A percentile compares a stretch with the other conserved stretches of the same genome.
phyloP scores from a whole-genome alignment of 495 filamentous ascomycete species.

The Penicillium antarcticum region DNA sequence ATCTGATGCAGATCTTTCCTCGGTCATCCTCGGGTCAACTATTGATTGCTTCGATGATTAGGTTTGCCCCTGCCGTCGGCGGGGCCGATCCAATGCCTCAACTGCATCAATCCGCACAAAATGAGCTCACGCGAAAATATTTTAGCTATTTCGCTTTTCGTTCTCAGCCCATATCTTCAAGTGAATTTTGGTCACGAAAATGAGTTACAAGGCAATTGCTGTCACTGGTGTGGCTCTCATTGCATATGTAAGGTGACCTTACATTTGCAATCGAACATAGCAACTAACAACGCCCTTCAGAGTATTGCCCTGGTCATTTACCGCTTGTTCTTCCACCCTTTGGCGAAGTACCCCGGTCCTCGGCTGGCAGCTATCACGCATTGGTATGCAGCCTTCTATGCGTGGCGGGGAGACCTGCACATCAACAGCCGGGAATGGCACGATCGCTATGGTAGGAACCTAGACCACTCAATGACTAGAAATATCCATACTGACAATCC shows the following conservation, averaged over 20 bases:
- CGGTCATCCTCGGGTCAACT: not conserved
- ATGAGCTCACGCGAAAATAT: not conserved
- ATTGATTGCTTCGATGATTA: not conserved
- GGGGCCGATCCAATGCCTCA: not conserved
- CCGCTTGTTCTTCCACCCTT: conserved; percentile 51
- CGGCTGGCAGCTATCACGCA: conserved; percentile 45
- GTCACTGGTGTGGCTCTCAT: not conserved
- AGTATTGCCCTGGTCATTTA: conserved; percentile 1
- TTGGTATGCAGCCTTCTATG: conserved; percentile 20
- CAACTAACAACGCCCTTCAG: not conserved
- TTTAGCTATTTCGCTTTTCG: not conserved
- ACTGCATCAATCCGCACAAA: not conserved
- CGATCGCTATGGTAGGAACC: conserved; percentile 5
- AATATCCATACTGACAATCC: not conserved
- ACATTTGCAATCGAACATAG: not conserved
- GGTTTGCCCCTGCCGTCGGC: not conserved
- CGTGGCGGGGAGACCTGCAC: conserved; percentile 18
- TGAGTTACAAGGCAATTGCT: not conserved
- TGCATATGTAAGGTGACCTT: not conserved
- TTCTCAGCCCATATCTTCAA: not conserved
- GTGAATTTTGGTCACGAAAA: not conserved
- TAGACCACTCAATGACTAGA: not conserved
- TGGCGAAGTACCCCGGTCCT: conserved; percentile 66
- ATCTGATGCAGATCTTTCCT: not conserved
- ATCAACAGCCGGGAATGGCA: conserved; percentile 8